Evolutionary conservation across 2,329 filamentous ascomycete species (phyloP).

Genomic region (Graphilbum sp.): DNA sequence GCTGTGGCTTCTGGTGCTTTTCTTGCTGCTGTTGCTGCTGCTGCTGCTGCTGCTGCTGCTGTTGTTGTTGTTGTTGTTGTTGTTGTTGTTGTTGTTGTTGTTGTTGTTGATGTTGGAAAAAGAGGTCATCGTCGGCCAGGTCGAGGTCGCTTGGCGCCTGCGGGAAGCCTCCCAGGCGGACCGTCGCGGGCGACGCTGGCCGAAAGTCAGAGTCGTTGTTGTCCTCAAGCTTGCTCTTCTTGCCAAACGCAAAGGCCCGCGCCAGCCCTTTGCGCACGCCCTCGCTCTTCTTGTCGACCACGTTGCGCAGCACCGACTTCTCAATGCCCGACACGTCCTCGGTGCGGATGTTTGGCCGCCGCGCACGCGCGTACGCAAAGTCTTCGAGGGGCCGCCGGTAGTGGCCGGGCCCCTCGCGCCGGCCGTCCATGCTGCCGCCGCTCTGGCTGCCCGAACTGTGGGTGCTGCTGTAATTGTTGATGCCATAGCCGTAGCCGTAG

Average conservation of each 20-base stretch:
- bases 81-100: conserved; percentile 3
- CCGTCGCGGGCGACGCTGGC: conserved; percentile 21
- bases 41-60: conserved; percentile 3
- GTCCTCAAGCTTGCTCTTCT: conserved; percentile 21
- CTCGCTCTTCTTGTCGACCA: conserved; percentile 39
- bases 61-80: conserved; percentile 4
- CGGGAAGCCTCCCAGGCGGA: conserved; percentile 15
- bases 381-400: conserved; percentile 21
- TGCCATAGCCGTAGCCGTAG: conserved; percentile 7
- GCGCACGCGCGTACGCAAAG: conserved; percentile 25
- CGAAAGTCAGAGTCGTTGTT: conserved; percentile 14
- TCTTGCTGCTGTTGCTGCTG: conserved; percentile 2
- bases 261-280: conserved; percentile 34
- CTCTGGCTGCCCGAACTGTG: conserved; percentile 21
- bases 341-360: conserved; percentile 26
- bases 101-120: background rate
- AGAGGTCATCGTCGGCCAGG: conserved; percentile 9
- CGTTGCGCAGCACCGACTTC: conserved; percentile 34
- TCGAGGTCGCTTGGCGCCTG: too few relatives aligned
- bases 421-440: conserved; percentile 19
- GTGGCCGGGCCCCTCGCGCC: conserved; percentile 13
- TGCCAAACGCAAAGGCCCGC: conserved; percentile 36
- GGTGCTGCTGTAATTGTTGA: background rate
- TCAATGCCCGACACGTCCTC: conserved; percentile 38
- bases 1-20: conserved; percentile 1